Evolutionary conservation across 441 rosid genomes (phyloP).

Genomic region (Adansonia madagascariensis): DNA sequence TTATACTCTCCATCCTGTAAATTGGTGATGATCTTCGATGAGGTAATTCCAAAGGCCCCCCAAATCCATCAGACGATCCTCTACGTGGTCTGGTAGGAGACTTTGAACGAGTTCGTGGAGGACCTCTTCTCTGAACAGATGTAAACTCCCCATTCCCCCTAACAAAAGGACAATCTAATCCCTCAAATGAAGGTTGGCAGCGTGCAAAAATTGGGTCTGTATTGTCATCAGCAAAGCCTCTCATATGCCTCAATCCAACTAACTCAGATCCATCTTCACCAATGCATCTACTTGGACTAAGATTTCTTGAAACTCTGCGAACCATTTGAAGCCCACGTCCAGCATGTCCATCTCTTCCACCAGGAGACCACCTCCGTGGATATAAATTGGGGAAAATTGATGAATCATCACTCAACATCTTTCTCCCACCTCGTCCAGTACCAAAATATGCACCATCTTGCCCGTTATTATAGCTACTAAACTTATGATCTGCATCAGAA

Average conservation of each 20-base stretch:
- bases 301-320: too few species aligned
- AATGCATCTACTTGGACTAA: too few species aligned
- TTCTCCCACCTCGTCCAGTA: too few species aligned
- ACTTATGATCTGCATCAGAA: too few species aligned
- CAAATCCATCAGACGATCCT: constrained; percentile 73
- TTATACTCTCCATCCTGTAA: constrained; percentile 58
- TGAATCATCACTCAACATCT: too few species aligned
- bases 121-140: constrained; percentile 54
- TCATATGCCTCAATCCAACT: constrained; percentile 44
- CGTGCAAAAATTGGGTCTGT: constrained; percentile 51
- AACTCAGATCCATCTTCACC: too few species aligned
- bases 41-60: constrained; percentile 62
- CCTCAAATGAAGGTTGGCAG: constrained; percentile 56
- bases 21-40: constrained; percentile 56
- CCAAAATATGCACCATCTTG: too few species aligned
- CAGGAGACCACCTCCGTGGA: too few species aligned
- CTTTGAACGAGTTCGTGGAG: constrained; percentile 57
- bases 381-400: too few species aligned
- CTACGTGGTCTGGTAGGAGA: constrained; percentile 70
- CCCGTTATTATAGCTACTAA: too few species aligned
- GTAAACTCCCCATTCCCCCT: constrained; percentile 61
- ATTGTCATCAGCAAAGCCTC: constrained; percentile 53
- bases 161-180: constrained; percentile 57
- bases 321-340: too few species aligned
- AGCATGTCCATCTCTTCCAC: too few species aligned